These are phyloP conservation scores for Malus sieversii DNA, from an alignment of 306 rosid genomes.

Conservation along the genomic window DNA sequence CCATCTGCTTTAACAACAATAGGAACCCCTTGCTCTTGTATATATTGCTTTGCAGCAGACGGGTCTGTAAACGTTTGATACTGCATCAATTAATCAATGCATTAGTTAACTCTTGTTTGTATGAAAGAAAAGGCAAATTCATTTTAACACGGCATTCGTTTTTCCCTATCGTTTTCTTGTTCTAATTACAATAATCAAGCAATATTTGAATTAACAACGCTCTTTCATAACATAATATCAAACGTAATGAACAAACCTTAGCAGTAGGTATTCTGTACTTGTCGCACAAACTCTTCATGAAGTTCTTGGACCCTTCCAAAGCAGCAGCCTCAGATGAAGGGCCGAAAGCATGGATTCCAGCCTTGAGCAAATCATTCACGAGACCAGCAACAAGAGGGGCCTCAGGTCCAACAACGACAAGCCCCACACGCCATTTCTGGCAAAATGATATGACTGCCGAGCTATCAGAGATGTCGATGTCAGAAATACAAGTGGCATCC, in stretches of 20 bases:
- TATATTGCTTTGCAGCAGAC: constrained; percentile 70
- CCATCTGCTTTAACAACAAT: constrained; percentile 93
- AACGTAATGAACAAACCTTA: constrained; percentile 47
- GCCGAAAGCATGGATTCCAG: constrained; percentile 82
- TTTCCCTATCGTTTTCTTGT: not conserved
- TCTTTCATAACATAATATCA: not conserved
- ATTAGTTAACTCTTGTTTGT: not conserved
- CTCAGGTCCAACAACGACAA: constrained; percentile 93
- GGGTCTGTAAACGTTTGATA: constrained; percentile 73
- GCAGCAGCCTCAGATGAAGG: constrained; percentile 98
- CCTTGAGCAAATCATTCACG: constrained; percentile 55
- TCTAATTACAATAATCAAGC: not conserved
- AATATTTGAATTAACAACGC: not conserved
- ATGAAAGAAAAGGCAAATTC: not conserved
- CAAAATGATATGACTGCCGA: constrained; percentile 62
- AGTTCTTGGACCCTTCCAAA: constrained; percentile 91
- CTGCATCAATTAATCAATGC: constrained; percentile 39
- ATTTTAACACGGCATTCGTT: not conserved
- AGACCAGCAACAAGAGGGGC: constrained; percentile 88
- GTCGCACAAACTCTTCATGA: constrained; percentile 90
- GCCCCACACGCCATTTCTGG: constrained; percentile 61
- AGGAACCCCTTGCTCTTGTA: constrained; percentile 77
- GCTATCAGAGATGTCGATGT: constrained; percentile 58
- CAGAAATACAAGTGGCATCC: constrained; percentile 67
- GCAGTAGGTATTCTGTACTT: constrained; percentile 90